phyloP scores from a whole-genome alignment of 108 stramenopile species.

The Discostella stelligeroides region DNA sequence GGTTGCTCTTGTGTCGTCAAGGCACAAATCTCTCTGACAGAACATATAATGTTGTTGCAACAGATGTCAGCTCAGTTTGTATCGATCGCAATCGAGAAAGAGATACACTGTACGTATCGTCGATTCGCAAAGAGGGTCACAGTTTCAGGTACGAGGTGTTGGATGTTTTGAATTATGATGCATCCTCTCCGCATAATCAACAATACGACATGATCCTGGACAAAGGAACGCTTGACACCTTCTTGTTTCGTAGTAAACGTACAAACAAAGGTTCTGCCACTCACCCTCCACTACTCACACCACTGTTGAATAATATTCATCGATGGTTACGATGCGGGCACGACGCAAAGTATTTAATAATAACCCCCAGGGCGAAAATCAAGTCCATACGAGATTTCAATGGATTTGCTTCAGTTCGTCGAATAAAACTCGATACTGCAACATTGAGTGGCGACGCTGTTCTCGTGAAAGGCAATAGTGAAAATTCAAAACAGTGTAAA shows the following conservation, averaged over 20 bases:
- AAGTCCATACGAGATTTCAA: slow-evolving; percentile 63
- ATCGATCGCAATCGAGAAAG: slow-evolving; percentile 50
- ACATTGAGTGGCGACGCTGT: slow-evolving; percentile 15
- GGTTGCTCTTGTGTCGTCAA: slow-evolving; percentile 5
- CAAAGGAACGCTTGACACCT: slow-evolving; percentile 83
- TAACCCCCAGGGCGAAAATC: slow-evolving; percentile 70
- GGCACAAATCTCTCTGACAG: neutral
- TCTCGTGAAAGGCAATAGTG: slow-evolving; percentile 29
- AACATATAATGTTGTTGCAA: slow-evolving; percentile 50
- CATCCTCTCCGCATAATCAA: slow-evolving; percentile 3
- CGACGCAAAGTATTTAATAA: slow-evolving; percentile 54
- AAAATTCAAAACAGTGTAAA: slow-evolving; percentile 8
- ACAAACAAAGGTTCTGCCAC: slow-evolving; percentile 48
- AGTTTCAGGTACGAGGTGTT: slow-evolving; percentile 52
- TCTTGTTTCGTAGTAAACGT: slow-evolving; percentile 76
- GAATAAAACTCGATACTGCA: slow-evolving; percentile 29
- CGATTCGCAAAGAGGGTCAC: slow-evolving; percentile 7
- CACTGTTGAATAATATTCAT: slow-evolving; percentile 66
- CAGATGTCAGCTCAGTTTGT: slow-evolving; percentile 77
- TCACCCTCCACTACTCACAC: slow-evolving; percentile 47
- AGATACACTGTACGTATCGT: slow-evolving; percentile 42
- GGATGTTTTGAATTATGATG: slow-evolving; percentile 47
- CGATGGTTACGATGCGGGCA: slow-evolving; percentile 50
- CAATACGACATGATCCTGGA: slow-evolving; percentile 67
- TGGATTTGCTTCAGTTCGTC: slow-evolving; percentile 61